These are phyloP conservation scores for Fomitopsis pulvina DNA, from an alignment of 768 basidiomycete species.

Conservation along the genomic window DNA sequence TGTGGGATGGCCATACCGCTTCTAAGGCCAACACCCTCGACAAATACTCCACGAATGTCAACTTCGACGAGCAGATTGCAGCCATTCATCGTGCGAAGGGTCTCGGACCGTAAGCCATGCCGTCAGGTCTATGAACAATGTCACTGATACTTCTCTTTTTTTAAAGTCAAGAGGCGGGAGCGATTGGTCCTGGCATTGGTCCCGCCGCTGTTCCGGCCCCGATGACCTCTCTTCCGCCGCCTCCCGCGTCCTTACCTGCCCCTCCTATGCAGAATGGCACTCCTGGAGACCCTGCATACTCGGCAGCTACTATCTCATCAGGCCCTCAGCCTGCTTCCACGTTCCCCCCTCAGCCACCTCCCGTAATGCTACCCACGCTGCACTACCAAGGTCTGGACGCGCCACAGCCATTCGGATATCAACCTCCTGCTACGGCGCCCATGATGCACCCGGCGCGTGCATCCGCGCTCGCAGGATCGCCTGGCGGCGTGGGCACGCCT, in stretches of 20 bases:
- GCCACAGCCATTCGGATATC: constrained; percentile 73
- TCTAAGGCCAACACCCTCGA: constrained; percentile 88
- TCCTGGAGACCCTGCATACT: constrained; percentile 48
- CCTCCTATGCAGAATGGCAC: constrained; percentile 46
- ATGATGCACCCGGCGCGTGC: constrained; percentile 22
- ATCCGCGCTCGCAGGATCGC: constrained; percentile 42
- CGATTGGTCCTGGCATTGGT: constrained; percentile 84
- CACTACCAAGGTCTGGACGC: constrained; percentile 79
- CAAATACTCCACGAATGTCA: constrained; percentile 90
- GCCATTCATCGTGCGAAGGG: constrained; percentile 93
- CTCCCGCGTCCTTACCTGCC: constrained; percentile 69
- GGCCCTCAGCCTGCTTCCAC: constrained; percentile 86
- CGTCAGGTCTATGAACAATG: constrained; percentile 10
- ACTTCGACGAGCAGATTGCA: constrained; percentile 96
- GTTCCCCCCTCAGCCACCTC: constrained; percentile 48
- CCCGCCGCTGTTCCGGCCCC: constrained; percentile 66
- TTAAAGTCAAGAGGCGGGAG: constrained; percentile 62
- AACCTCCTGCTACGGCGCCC: constrained; percentile 45
- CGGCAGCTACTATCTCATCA: constrained; percentile 83
- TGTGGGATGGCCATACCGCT: constrained; percentile 98
- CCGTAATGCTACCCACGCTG: constrained; percentile 79
- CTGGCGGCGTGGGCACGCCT: constrained; percentile 29
- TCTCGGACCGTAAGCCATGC: constrained; percentile 66
- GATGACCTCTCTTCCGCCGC: constrained; percentile 57
- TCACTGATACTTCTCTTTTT: neutral